A percentile compares a stretch with the other conserved stretches of the same genome.
These are phyloP conservation scores for Xylona heveae DNA, from an alignment of 495 filamentous ascomycete genomes.

Conservation along the genomic window DNA sequence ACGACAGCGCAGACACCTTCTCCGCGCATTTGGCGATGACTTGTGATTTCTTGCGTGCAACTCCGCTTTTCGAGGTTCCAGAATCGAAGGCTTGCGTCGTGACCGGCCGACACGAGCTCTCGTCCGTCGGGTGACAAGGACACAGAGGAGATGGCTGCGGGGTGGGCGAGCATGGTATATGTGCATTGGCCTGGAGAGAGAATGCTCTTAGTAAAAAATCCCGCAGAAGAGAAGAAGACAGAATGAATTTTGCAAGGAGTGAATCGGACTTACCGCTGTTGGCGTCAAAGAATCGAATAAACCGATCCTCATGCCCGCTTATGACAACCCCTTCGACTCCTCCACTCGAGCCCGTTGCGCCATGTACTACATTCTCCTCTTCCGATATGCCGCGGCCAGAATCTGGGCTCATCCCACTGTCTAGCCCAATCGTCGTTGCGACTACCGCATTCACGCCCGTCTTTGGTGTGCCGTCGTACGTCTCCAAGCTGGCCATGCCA, in stretches of 20 bases:
- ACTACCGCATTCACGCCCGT: slow-evolving; percentile 88
- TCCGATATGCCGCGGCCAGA: slow-evolving; percentile 36
- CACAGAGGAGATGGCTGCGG: slow-evolving; percentile 73
- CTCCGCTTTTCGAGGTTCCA: slow-evolving; percentile 92
- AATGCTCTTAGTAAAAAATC: neutral
- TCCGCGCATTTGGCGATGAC: slow-evolving; percentile 75
- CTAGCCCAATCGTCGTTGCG: slow-evolving; percentile 60
- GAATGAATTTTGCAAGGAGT: slow-evolving; percentile 1
- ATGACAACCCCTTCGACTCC: slow-evolving; percentile 85
- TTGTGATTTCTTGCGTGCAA: slow-evolving; percentile 85
- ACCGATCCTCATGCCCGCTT: slow-evolving; percentile 86
- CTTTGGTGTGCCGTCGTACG: slow-evolving; percentile 64
- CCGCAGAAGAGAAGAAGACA: neutral
- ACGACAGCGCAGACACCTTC: slow-evolving; percentile 85
- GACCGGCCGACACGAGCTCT: slow-evolving; percentile 88
- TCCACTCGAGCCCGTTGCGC: slow-evolving; percentile 56
- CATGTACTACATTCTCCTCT: slow-evolving; percentile 45
- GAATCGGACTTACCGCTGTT: slow-evolving; percentile 64
- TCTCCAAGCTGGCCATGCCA: slow-evolving; percentile 79
- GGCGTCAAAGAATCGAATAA: slow-evolving; percentile 91
- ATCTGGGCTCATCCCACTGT: slow-evolving; percentile 44
- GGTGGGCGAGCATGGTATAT: slow-evolving; percentile 94
- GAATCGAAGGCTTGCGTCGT: slow-evolving; percentile 86
- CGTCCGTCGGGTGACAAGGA: slow-evolving; percentile 79
- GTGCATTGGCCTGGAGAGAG: slow-evolving; percentile 72